Percentiles rank a stretch among this genome's conserved stretches.
phyloP scores from a whole-genome alignment of 73 alveolate genomes.

The Blepharisma japonicum region DNA sequence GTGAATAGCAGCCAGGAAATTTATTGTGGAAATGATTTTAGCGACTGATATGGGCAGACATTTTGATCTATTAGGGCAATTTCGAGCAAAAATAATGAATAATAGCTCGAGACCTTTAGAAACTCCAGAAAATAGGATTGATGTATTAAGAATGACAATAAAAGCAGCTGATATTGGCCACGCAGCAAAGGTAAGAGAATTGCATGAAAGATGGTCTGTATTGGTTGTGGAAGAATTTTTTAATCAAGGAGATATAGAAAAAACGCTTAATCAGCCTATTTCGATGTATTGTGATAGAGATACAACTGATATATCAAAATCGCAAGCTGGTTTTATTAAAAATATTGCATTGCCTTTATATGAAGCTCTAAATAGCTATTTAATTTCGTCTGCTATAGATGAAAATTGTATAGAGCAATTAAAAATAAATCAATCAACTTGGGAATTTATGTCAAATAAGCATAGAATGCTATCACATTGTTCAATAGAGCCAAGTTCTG shows the following conservation, averaged over 20 bases:
- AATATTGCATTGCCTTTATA: constrained; percentile 27
- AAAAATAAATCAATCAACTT: not conserved
- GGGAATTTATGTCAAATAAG: not conserved
- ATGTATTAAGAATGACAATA: not conserved
- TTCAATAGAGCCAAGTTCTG: too few species aligned
- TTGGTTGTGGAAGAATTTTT: constrained; percentile 38
- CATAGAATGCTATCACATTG: too few species aligned
- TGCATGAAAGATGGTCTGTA: constrained; percentile 34
- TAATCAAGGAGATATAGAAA: constrained; percentile 46
- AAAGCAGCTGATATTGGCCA: constrained; percentile 39
- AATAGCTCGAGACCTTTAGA: not conserved
- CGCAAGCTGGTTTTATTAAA: constrained; percentile 39
- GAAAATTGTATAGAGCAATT: constrained; percentile 15
- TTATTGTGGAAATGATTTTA: constrained; percentile 8
- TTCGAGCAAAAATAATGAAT: not conserved
- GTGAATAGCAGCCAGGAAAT: not conserved
- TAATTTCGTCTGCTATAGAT: not conserved
- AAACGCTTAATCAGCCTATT: constrained; percentile 32
- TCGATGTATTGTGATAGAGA: constrained; percentile 43
- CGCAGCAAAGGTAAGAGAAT: constrained; percentile 36
- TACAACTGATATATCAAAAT: constrained; percentile 37
- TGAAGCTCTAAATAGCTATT: constrained; percentile 3
- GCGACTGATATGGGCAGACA: constrained; percentile 28
- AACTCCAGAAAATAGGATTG: constrained; percentile 1
- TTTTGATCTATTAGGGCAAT: constrained; percentile 10